Conservation (phyloP, 805 yeast genomes). For the Zygoascus tannicola region DNA sequence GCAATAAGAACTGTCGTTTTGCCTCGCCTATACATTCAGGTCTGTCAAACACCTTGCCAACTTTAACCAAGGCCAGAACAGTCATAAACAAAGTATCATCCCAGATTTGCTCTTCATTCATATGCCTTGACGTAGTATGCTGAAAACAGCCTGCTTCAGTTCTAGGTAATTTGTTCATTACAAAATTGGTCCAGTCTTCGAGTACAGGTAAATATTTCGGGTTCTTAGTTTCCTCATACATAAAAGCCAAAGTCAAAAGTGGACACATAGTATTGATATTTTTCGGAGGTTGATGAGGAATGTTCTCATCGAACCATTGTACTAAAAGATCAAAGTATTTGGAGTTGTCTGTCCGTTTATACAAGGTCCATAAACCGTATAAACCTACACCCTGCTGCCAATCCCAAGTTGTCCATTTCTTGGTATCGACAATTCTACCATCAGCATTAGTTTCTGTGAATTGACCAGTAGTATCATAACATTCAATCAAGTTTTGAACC, state of each 20-base stretch:
- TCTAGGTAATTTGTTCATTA: constrained; percentile 25
- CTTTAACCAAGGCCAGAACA: constrained; percentile 30
- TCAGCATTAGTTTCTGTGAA: constrained; percentile 26
- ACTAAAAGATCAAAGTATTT: constrained; percentile 21
- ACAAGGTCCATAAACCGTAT: constrained; percentile 33
- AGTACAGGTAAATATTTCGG: constrained; percentile 13
- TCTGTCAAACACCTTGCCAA: constrained; percentile 22
- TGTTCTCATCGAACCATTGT: constrained; percentile 27
- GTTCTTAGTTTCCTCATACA: constrained; percentile 25
- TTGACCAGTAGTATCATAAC: constrained; percentile 28
- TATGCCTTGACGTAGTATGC: constrained; percentile 28
- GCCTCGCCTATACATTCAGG: constrained; percentile 30
- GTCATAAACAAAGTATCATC: constrained; percentile 30
- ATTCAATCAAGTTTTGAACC: constrained; percentile 24
- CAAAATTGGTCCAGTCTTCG: constrained; percentile 29
- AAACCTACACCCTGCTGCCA: constrained; percentile 35
- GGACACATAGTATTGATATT: constrained; percentile 33
- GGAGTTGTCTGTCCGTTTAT: constrained; percentile 23
- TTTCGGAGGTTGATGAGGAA: constrained; percentile 27
- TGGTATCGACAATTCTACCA: constrained; percentile 31
- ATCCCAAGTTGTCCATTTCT: constrained; percentile 34
- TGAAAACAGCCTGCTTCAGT: constrained; percentile 31
- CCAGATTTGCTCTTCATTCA: constrained; percentile 24
- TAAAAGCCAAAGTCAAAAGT: constrained; percentile 27
- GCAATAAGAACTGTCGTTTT: constrained; percentile 29